phyloP scores from a whole-genome alignment of 2,329 filamentous ascomycete species.

The Hypoxylon sp. region DNA sequence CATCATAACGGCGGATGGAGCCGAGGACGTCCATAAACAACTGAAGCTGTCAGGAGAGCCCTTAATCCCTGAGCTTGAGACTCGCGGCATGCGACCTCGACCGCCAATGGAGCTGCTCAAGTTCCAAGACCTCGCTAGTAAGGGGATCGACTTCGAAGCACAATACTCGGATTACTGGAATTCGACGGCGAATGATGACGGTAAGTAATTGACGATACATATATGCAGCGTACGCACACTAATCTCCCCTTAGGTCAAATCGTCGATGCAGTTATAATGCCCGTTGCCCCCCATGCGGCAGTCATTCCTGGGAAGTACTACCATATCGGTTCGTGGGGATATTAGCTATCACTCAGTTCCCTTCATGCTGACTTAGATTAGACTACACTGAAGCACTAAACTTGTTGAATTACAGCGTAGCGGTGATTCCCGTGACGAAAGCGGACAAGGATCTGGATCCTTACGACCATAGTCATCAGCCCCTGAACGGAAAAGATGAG shows the following conservation, averaged over 20 bases:
- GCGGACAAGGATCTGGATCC: conserved; percentile 66
- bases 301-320: conserved; percentile 63
- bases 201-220: conserved; percentile 50
- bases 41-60: conserved; percentile 65
- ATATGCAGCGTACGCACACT: not conserved
- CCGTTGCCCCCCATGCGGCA: conserved; percentile 65
- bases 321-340: conserved; percentile 46
- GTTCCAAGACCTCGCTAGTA: conserved; percentile 54
- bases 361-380: conserved; percentile 26
- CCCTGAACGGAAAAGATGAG: conserved; percentile 60
- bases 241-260: conserved; percentile 56
- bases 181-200: conserved; percentile 64
- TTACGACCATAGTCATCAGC: conserved; percentile 56
- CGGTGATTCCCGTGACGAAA: conserved; percentile 68
- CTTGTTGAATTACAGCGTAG: conserved; percentile 68
- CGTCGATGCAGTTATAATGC: conserved; percentile 69
- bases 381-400: conserved; percentile 62
- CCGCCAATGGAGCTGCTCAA: conserved; percentile 46
- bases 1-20: conserved; percentile 55
- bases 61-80: conserved; percentile 57
- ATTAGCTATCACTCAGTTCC: not conserved
- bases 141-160: conserved; percentile 61
- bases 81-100: conserved; percentile 3
- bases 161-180: conserved; percentile 77
- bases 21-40: conserved; percentile 56